Base-by-base conservation (phyloP, 1,139 yeast genomes). In the Geotrichum reessii region DNA sequence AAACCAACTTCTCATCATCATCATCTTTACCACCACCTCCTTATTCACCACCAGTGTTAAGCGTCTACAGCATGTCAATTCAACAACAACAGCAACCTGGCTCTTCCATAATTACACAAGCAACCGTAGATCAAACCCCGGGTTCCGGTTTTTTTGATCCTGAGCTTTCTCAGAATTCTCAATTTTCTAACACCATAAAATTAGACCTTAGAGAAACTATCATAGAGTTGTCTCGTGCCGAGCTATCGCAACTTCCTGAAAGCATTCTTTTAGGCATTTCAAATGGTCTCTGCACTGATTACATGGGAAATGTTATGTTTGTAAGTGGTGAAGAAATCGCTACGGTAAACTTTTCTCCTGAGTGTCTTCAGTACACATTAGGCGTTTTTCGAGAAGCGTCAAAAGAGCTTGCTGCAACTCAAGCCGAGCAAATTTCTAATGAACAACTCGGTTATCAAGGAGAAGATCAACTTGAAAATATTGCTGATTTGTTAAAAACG, bases 191-290 rank as follows among this genome's bases (percentile, higher is more conserved):
- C 22, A 47, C 51, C 24, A 51, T 55, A 19, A 50, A 79, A 64
- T 78, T 86, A 73, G 83, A 84, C 68, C 80, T 86, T 58, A 77
- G 95, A 55, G 95, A 89, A 14, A 73, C 71, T 19, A 70, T 74
- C 61, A 88, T 86, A 71, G 81, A 84, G 58, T 84, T 93, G 52
- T 84, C 96, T 1, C 78, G 97, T 62, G 96, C 91, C 65, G 97
- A 91, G 70, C 79, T 95, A 64, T 85, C 91, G 87, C 84, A 91
- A 58, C 77, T 95, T 54, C 99, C 99, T 0, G 99, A 95, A 71
- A 85, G 93, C 63, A 85, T 95, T 37, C 76, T 95, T 62, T 80
- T 92, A 58, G 90, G 97, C 65, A 58, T 95, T 85, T 96, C 98
- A 17, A 88, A 89, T 64, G 97, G 98, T 44, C 92, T 91, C 12